Conservation (phyloP, 441 rosid genomes). For the Adansonia gregorii region DNA sequence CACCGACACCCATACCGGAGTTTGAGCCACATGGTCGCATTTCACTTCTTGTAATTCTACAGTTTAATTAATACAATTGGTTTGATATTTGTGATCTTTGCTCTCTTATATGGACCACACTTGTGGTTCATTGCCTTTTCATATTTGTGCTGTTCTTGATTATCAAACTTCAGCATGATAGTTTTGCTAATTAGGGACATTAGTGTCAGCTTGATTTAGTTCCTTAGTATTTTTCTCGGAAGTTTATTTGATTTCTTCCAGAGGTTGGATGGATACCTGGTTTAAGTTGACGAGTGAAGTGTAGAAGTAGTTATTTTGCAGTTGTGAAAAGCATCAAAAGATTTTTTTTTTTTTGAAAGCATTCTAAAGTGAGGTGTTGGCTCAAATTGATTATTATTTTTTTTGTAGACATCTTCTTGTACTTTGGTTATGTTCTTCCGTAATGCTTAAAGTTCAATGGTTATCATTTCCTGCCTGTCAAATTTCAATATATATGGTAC, state of each 20-base stretch:
- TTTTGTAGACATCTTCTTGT: background rate
- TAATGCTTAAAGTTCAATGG: background rate
- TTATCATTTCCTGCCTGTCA: background rate
- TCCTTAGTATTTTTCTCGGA: background rate
- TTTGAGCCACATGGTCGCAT: background rate
- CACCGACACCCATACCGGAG: no score
- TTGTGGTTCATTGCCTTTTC: background rate
- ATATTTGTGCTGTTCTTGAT: background rate
- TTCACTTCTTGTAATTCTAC: background rate
- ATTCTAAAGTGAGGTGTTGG: background rate
- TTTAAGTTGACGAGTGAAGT: constrained; percentile 9
- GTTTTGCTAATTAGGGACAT: background rate
- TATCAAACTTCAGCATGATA: background rate
- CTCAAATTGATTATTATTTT: background rate
- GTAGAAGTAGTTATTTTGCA: background rate
- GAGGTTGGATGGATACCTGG: background rate
- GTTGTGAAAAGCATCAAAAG: background rate
- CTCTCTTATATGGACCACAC: background rate
- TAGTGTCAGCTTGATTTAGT: background rate
- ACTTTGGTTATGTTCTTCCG: background rate
- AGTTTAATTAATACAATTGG: background rate
- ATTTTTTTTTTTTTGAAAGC: background rate
- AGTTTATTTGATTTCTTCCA: background rate
- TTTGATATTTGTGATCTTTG: background rate
- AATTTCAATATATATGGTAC: background rate